Conservation (phyloP, 495 filamentous ascomycete genomes). For the Xylaria longipes region DNA sequence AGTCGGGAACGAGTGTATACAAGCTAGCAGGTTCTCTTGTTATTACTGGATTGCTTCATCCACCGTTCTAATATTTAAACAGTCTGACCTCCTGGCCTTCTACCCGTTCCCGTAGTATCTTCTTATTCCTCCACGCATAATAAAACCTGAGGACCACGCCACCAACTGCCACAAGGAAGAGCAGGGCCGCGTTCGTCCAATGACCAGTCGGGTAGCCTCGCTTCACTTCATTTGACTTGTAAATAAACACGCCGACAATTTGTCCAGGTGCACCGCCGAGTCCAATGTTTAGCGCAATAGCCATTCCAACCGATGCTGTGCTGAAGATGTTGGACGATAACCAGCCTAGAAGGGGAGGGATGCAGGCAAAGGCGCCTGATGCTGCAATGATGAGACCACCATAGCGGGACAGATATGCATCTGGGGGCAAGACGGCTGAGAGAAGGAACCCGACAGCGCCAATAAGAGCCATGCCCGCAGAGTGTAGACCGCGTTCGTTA, state of each 20-base stretch:
- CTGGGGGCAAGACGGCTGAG: constrained; percentile 66
- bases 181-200: constrained; percentile 55
- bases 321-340: constrained; percentile 70
- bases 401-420: constrained; percentile 66
- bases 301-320: constrained; percentile 68
- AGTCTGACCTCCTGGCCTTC: constrained; percentile 34
- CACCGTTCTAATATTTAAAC: constrained; percentile 34
- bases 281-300: constrained; percentile 71
- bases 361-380: constrained; percentile 59
- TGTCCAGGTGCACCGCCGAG: constrained; percentile 69
- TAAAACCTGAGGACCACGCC: constrained; percentile 46
- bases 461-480: constrained; percentile 62
- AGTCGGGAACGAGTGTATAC: too few species aligned
- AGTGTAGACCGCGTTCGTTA: constrained; percentile 68
- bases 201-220: constrained; percentile 72
- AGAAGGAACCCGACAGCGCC: constrained; percentile 71
- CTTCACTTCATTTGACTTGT: constrained; percentile 65
- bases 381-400: constrained; percentile 72
- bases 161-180: constrained; percentile 51
- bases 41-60: neutral
- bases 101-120: constrained; percentile 35
- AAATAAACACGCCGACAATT: constrained; percentile 77
- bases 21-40: too few species aligned
- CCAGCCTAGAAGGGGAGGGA: constrained; percentile 73
- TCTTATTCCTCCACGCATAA: constrained; percentile 50